A percentile compares a stretch with the other conserved stretches of the same genome.
Evolutionary conservation across 306 rosid species (phyloP).

Genomic region (Astragalus glycyphyllos): DNA sequence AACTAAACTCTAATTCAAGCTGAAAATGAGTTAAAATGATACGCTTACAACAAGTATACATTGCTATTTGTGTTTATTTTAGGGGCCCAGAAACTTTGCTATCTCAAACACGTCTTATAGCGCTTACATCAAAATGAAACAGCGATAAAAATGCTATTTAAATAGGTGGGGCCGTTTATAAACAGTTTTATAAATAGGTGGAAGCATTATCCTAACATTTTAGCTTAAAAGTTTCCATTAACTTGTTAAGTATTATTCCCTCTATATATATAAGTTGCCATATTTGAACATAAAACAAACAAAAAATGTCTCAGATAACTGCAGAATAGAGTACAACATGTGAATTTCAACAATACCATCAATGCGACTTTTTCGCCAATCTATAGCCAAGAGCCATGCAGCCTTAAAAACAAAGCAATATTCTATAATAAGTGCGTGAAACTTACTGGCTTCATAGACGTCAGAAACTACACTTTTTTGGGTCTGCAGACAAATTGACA

Average conservation of each 20-base stretch:
- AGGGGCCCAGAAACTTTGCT: too few species aligned
- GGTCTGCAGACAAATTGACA: too few species aligned
- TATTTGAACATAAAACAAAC: slow-evolving; percentile 26
- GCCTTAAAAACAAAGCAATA: slow-evolving; percentile 16
- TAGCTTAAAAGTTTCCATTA: slow-evolving; percentile 16
- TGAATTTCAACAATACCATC: neutral
- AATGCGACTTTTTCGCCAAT: neutral
- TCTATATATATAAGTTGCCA: slow-evolving; percentile 1
- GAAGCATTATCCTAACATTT: slow-evolving; percentile 22
- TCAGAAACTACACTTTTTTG: slow-evolving; percentile 2
- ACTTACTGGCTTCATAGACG: neutral
- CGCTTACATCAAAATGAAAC: neutral
- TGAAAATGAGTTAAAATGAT: neutral
- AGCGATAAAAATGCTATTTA: slow-evolving; percentile 18
- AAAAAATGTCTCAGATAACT: slow-evolving; percentile 9
- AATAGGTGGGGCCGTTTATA: neutral
- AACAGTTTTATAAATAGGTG: slow-evolving; percentile 30
- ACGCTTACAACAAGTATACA: neutral
- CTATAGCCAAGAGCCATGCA: slow-evolving; percentile 2
- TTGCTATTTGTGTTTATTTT: neutral
- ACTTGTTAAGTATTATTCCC: neutral
- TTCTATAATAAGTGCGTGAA: slow-evolving; percentile 5
- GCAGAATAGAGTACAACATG: neutral
- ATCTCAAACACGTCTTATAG: too few species aligned
- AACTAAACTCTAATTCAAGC: neutral